Evolutionary conservation across 768 basidiomycete genomes (phyloP), one percentile per base, ranked within the genome.

Genomic region (Termitomyces sp.): DNA sequence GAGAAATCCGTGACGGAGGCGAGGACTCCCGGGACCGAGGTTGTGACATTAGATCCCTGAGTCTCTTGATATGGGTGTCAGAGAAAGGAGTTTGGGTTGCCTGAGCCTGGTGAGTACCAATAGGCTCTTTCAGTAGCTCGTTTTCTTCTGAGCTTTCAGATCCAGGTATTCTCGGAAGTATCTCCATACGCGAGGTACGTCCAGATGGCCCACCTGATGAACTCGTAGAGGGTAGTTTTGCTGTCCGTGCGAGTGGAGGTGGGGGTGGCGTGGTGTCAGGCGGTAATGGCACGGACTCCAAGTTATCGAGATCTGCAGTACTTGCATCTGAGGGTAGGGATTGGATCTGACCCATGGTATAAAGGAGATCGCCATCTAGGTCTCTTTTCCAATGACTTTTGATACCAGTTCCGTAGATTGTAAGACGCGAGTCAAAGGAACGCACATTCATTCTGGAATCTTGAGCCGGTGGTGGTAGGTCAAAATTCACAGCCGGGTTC

Each of bases 241-340:
- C 43, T 26, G 26, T 13, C 24, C 43, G 32, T 14, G 20, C 34
- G 5, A 4, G 24, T 20, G 49, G 56, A 20, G 42, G 42, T 5
- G 49, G 49, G 9, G 56, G 56, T 44, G 56, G 56, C 33, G 42
- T 45, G 36, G 49, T 20, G 20, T 52, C 33, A 7, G 48, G 39
- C 26, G 56, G 42, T 26, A 57, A 37, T 36, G 56, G 49, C 34
- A 26, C 3, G 13, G 48, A 49, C 3, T 56, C 51, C 37, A 62
- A 33, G 26, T 46, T 58, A 1, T 59, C 49, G 12, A 62, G 52
- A 32, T 59, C 50, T 33, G 24, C 42, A 20, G 39, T 39, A 16
- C 24, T 55, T 47, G 58, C 58, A n/a, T 59, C 55, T 5, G 61
- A 62, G 3, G 40, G n/a, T 5, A 59, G 18, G 26, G 53, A 37